Conservation (phyloP, 768 basidiomycete genomes). For the Crepidotus variabilis region DNA sequence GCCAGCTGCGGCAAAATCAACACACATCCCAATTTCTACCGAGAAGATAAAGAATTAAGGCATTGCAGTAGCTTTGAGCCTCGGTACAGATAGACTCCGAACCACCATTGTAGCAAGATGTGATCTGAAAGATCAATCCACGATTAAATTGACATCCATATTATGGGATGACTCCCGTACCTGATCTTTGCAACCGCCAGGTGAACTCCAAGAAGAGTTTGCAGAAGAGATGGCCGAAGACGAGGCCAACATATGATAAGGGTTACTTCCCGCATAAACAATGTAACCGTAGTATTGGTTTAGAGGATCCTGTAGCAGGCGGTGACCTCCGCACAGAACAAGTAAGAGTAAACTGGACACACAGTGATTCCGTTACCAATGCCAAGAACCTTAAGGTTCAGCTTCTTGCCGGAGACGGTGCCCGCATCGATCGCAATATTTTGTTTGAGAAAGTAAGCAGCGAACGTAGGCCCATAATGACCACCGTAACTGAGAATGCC, state of each 20-base stretch:
- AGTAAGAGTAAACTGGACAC: slow-evolving; percentile 7
- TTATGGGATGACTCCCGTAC: neutral
- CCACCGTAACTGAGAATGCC: slow-evolving; percentile 52
- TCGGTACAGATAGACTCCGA: slow-evolving; percentile 47
- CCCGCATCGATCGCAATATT: slow-evolving; percentile 53
- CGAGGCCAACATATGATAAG: slow-evolving; percentile 51
- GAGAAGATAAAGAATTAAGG: slow-evolving; percentile 47
- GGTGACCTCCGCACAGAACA: neutral
- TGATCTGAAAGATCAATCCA: slow-evolving; percentile 29
- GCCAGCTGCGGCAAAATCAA: neutral
- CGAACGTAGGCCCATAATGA: slow-evolving; percentile 68
- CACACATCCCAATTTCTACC: slow-evolving; percentile 51
- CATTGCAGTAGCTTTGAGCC: slow-evolving; percentile 60
- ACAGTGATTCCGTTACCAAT: slow-evolving; percentile 62
- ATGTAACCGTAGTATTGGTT: slow-evolving; percentile 55
- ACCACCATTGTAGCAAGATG: slow-evolving; percentile 45
- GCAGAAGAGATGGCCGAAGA: slow-evolving; percentile 29
- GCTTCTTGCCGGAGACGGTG: slow-evolving; percentile 34
- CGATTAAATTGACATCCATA: neutral
- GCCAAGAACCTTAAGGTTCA: slow-evolving; percentile 56
- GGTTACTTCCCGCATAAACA: slow-evolving; percentile 48
- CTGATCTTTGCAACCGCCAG: slow-evolving; percentile 46
- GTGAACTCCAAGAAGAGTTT: slow-evolving; percentile 36
- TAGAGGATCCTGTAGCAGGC: slow-evolving; percentile 9
- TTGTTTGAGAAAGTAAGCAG: slow-evolving; percentile 55